phyloP scores from a whole-genome alignment of 2,329 filamentous ascomycete genomes.

The Hirsutella thompsonii region DNA sequence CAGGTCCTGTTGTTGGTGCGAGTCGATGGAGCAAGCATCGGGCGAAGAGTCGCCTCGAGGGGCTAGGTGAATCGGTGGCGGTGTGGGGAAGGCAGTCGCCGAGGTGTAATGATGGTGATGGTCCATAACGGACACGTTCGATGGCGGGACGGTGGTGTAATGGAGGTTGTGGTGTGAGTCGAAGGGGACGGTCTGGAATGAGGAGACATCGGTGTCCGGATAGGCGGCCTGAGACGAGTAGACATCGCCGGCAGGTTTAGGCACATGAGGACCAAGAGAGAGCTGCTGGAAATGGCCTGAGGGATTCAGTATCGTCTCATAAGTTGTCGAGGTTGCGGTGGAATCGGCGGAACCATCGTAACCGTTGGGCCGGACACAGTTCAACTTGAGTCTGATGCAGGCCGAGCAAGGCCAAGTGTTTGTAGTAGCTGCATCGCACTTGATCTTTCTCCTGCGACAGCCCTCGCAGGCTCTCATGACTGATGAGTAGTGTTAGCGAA shows the following conservation, averaged over 20 bases:
- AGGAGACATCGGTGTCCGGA: constrained; percentile 24
- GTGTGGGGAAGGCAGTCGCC: constrained; percentile 39
- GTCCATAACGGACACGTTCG: constrained; percentile 18
- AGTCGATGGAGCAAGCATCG: constrained; percentile 44
- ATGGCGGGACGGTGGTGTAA: constrained; percentile 39
- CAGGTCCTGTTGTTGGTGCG: constrained; percentile 58
- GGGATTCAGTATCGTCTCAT: constrained; percentile 17
- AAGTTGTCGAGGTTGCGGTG: constrained; percentile 18
- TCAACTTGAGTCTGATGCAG: constrained; percentile 81
- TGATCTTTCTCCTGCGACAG: constrained; percentile 89
- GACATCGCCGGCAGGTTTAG: constrained; percentile 28
- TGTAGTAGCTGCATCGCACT: constrained; percentile 92
- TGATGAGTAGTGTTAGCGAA: constrained; percentile 19
- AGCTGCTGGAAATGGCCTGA: constrained; percentile 33
- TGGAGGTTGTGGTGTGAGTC: constrained; percentile 36
- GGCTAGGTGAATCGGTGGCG: constrained; percentile 24
- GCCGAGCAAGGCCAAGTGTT: constrained; percentile 97
- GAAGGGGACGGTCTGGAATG: constrained; percentile 36
- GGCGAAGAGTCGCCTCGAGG: constrained; percentile 23
- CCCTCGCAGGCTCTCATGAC: constrained; percentile 97
- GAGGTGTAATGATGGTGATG: constrained; percentile 35
- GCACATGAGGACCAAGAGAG: constrained; percentile 32
- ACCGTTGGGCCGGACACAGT: constrained; percentile 81
- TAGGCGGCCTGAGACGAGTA: constrained; percentile 40
- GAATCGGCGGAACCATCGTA: constrained; percentile 37